phyloP scores from a whole-genome alignment of 2,329 filamentous ascomycete species.

The Oidium heveae region DNA sequence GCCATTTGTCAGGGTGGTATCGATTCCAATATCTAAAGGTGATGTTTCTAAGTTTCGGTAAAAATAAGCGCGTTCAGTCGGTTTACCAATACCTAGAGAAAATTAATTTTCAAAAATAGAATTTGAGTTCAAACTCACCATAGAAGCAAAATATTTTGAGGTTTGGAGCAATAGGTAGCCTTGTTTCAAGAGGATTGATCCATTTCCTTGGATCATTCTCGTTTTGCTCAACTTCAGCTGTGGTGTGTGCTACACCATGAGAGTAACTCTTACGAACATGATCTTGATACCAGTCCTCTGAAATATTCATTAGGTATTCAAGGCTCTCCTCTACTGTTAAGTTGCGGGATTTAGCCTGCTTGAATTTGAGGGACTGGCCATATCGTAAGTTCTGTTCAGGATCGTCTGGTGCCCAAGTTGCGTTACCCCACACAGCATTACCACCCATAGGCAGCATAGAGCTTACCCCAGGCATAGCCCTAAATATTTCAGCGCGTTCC shows the following conservation, averaged over 20 bases:
- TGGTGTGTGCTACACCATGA: conserved; percentile 62
- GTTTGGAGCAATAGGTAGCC: conserved; percentile 63
- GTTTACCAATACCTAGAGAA: conserved; percentile 46
- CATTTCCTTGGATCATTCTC: conserved; percentile 58
- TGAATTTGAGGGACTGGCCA: conserved; percentile 71
- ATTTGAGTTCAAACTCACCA: conserved; percentile 17
- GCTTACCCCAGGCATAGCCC: conserved; percentile 87
- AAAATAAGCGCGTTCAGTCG: conserved; percentile 78
- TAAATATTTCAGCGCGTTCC: conserved; percentile 80
- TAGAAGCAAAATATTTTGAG: conserved; percentile 97
- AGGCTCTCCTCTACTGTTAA: conserved; percentile 60
- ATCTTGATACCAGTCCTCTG: conserved; percentile 65
- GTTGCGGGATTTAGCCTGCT: conserved; percentile 40
- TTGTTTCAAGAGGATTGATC: conserved; percentile 82
- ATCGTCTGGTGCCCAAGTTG: conserved; percentile 74
- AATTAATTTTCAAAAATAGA: not conserved
- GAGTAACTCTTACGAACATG: conserved; percentile 58
- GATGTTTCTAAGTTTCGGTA: conserved; percentile 49
- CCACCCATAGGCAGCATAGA: conserved; percentile 93
- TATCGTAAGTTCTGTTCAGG: conserved; percentile 48
- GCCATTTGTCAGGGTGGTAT: conserved; percentile 33
- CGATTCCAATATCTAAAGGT: conserved; percentile 51
- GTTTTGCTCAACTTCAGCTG: conserved; percentile 57
- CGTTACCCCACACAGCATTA: conserved; percentile 81
- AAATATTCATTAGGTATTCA: conserved; percentile 49